Evolutionary conservation across 2,329 filamentous ascomycete species (phyloP), one percentile per base, ranked within the genome.

Genomic region (Lasiodiplodia hormozganensis): DNA sequence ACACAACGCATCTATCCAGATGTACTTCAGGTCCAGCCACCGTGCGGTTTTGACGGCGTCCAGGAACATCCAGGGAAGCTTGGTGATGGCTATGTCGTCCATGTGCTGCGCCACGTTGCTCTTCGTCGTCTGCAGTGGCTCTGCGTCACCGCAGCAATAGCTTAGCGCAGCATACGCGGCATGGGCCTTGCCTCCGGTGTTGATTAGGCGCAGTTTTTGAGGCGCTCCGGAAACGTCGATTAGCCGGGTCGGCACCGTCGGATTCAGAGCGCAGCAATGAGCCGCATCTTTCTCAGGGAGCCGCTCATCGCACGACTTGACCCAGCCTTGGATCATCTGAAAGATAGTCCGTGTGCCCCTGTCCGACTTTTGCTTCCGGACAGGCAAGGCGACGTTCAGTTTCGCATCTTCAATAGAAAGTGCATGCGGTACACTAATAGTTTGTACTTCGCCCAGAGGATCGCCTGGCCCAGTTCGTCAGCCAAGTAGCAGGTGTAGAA

Each of bases 1-100:
- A 25, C 64, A 66, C 12, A 66, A n/a, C 12, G 47, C 18, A 36
- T 66, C 64, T 7, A 66, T 57, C 64, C 64, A 66, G 31, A 66
- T 23, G 21, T 56, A 66, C 21, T 49, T 28, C 14, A 57, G 47
- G 31, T 43, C 21, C 6, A 65, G 47, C 62, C 51, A 53, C 14
- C n/a, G 16, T 1, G 62, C 36, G 0, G 51, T 54, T 16, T 65
- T 38, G 47, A 65, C 62, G 4, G 62, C 62, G 11, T 65, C 62
- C 36, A 52, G 49, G 18, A 65, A 40, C 12, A 31, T 65, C 51
- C 51, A 43, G 2, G 62, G 62, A 4, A 65, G 62, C 21, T 31
- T 54, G 47, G 31, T 43, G n/a, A 65, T 53, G 31, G 62, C 21
- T 8, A 62, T 62, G 18, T 62, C 58, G n/a, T 53, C 34, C 62